Conservation (phyloP, 495 filamentous ascomycete genomes). For the Talaromyces nanjingensis region DNA sequence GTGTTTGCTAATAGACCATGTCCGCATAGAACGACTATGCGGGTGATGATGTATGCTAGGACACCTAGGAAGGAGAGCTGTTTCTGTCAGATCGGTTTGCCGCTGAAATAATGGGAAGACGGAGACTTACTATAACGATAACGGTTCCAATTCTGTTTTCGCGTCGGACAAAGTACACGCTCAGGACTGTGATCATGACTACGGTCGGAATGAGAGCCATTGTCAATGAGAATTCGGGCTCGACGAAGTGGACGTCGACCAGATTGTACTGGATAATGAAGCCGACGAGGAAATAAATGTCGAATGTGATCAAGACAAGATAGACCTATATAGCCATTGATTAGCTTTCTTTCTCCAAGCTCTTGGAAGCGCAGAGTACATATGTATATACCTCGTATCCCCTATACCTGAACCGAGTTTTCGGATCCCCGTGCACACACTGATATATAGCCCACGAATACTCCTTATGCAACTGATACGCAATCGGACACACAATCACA, state of each 20-base stretch:
- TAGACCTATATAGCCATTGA: slow-evolving; percentile 11
- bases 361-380: neutral
- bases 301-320: slow-evolving; percentile 15
- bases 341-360: neutral
- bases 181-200: slow-evolving; percentile 12
- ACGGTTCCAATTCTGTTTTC: neutral
- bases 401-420: slow-evolving; percentile 11
- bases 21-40: neutral
- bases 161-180: neutral
- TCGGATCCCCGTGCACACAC: slow-evolving; percentile 13
- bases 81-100: neutral
- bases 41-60: neutral
- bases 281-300: slow-evolving; percentile 16
- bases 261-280: slow-evolving; percentile 21
- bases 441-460: slow-evolving; percentile 21
- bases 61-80: neutral
- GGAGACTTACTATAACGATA: neutral
- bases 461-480: slow-evolving; percentile 17
- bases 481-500: slow-evolving; percentile 11
- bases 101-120: neutral
- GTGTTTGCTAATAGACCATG: neutral
- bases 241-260: slow-evolving; percentile 19
- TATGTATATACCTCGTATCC: slow-evolving; percentile 16
- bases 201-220: slow-evolving; percentile 15
- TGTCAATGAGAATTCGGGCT: slow-evolving; percentile 19